phyloP scores from a whole-genome alignment of 2,329 filamentous ascomycete genomes.

The Nemania sp. region DNA sequence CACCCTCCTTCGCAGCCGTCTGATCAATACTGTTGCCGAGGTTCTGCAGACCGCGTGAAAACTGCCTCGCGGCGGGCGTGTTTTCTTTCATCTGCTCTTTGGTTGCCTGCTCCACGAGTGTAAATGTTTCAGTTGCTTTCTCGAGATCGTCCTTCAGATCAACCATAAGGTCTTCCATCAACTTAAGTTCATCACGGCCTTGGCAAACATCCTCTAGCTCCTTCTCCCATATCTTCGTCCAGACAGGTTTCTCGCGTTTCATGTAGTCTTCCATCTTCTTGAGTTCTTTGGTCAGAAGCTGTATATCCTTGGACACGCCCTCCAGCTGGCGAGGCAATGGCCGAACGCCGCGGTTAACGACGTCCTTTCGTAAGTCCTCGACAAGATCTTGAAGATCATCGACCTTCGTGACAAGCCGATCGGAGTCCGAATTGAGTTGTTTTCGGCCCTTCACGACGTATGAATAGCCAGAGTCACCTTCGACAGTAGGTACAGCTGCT shows the following conservation, averaged over 20 bases:
- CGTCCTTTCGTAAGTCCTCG: constrained; percentile 95
- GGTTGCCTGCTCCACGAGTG: constrained; percentile 95
- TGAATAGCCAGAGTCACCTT: constrained; percentile 77
- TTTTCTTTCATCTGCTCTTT: constrained; percentile 90
- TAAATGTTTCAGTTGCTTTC: constrained; percentile 91
- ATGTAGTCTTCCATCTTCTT: constrained; percentile 94
- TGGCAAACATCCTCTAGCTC: constrained; percentile 95
- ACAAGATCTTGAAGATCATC: constrained; percentile 97
- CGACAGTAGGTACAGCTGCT: constrained; percentile 69
- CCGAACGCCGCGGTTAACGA: constrained; percentile 88
- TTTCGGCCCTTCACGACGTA: constrained; percentile 90
- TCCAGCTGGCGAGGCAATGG: constrained; percentile 90
- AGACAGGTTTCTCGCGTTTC: constrained; percentile 88
- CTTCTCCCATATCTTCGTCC: constrained; percentile 99
- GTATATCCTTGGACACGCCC: constrained; percentile 84
- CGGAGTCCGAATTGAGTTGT: constrained; percentile 81
- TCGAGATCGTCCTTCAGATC: constrained; percentile 94
- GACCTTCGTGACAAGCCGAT: constrained; percentile 86
- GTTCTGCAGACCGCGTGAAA: constrained; percentile 59
- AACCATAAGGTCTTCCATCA: constrained; percentile 92
- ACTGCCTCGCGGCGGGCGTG: constrained; percentile 53
- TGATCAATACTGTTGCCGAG: constrained; percentile 66
- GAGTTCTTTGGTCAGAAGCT: constrained; percentile 77
- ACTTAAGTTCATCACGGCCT: constrained; percentile 88
- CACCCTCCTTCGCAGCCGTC: constrained; percentile 81